A percentile compares a stretch with the other conserved stretches of the same genome.
Conservation (phyloP, 148 eudicot species). For the Diospyros lotus region DNA sequence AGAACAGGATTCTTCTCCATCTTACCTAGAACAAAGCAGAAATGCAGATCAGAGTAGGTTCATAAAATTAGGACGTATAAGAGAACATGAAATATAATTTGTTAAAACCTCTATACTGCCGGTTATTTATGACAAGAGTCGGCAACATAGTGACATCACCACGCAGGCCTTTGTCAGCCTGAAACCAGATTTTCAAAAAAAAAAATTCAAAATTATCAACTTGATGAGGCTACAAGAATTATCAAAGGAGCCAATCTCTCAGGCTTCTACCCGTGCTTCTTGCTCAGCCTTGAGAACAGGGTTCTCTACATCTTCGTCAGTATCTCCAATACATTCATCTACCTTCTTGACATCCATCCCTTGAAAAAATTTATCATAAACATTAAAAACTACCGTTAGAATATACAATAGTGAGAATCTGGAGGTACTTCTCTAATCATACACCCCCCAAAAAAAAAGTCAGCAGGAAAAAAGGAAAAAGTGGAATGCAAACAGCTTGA, state of each 20-base stretch:
- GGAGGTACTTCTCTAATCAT: background rate
- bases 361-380: slow-evolving; percentile 22
- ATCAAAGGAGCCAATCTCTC: background rate
- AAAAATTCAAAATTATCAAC: too few species aligned
- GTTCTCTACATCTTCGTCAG: slow-evolving; percentile 60
- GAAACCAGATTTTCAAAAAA: slow-evolving; percentile 17
- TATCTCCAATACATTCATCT: slow-evolving; percentile 65
- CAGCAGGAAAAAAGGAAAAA: background rate
- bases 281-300: slow-evolving; percentile 69
- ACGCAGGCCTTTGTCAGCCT: slow-evolving; percentile 84
- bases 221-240: background rate
- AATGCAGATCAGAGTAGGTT: slow-evolving; percentile 1
- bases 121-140: slow-evolving; percentile 80
- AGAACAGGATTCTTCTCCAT: slow-evolving; percentile 81
- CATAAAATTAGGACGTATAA: background rate
- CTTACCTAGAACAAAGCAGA: slow-evolving; percentile 50
- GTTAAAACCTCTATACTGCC: slow-evolving; percentile 80
- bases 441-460: background rate
- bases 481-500: background rate
- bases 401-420: background rate
- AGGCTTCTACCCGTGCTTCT: slow-evolving; percentile 55
- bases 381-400: background rate
- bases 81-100: background rate
- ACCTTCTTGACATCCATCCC: slow-evolving; percentile 63
- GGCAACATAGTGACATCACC: slow-evolving; percentile 99